These are phyloP conservation scores for Crithidia sp. DNA, from an alignment of 208 protist genomes.

Conservation along the genomic window DNA sequence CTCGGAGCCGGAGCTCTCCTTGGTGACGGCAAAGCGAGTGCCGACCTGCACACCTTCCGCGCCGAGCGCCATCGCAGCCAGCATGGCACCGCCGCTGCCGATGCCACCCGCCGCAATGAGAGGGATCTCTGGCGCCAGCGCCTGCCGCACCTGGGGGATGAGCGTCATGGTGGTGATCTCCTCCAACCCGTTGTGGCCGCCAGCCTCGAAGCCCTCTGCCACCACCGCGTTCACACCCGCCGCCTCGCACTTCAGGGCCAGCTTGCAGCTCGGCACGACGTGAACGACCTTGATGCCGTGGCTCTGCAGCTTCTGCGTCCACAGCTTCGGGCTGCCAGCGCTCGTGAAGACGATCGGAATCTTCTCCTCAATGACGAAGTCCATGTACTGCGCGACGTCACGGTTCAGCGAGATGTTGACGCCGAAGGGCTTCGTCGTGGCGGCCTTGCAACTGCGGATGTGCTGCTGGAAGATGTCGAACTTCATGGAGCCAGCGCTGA, in stretches of 20 bases:
- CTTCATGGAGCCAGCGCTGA: constrained; percentile 80
- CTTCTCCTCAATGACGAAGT: constrained; percentile 81
- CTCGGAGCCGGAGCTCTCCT: constrained; percentile 57
- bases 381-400: constrained; percentile 49
- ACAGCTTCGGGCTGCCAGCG: constrained; percentile 77
- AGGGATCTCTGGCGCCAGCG: constrained; percentile 65
- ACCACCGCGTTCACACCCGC: constrained; percentile 81
- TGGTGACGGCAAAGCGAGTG: constrained; percentile 76
- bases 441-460: constrained; percentile 45
- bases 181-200: constrained; percentile 69
- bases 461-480: constrained; percentile 70
- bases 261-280: constrained; percentile 81
- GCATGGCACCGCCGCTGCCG: constrained; percentile 60
- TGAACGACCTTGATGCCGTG: constrained; percentile 76
- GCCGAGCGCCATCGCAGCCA: constrained; percentile 72
- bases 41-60: constrained; percentile 82
- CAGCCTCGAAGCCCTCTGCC: constrained; percentile 83
- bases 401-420: constrained; percentile 75
- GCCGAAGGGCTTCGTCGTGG: constrained; percentile 72
- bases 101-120: constrained; percentile 79
- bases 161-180: constrained; percentile 75
- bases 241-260: constrained; percentile 74
- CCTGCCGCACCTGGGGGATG: constrained; percentile 60
- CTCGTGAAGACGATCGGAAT: constrained; percentile 89
- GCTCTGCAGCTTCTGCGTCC: constrained; percentile 70